These are phyloP conservation scores for Cotoneaster glaucophyllus DNA, from an alignment of 306 rosid species.

Conservation along the genomic window DNA sequence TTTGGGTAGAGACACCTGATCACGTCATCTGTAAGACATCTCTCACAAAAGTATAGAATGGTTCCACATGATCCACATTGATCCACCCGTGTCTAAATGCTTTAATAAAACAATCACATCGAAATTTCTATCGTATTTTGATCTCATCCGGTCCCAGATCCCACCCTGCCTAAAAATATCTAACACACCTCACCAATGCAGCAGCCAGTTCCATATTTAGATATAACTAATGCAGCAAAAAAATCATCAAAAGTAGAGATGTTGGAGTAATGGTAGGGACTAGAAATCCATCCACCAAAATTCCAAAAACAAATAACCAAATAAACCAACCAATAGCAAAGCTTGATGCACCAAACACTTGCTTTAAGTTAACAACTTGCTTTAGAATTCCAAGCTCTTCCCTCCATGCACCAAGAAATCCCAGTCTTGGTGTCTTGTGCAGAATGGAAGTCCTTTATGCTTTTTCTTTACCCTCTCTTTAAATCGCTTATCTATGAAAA, in stretches of 20 bases:
- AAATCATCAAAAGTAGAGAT: slow-evolving; percentile 49
- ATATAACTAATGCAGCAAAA: slow-evolving; percentile 20
- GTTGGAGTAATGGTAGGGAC: slow-evolving; percentile 37
- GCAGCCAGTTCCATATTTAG: neutral
- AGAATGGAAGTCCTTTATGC: slow-evolving; percentile 63
- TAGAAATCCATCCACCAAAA: slow-evolving; percentile 13
- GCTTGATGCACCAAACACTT: slow-evolving; percentile 31
- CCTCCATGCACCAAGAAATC: slow-evolving; percentile 39
- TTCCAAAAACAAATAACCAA: neutral
- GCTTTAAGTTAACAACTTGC: slow-evolving; percentile 26
- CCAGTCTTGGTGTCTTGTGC: slow-evolving; percentile 54
- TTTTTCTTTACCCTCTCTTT: slow-evolving; percentile 42
- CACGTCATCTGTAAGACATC: neutral
- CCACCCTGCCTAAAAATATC: too few relatives aligned
- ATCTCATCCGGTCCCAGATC: neutral
- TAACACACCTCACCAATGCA: neutral
- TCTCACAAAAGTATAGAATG: neutral
- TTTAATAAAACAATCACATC: neutral
- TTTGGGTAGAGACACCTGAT: neutral
- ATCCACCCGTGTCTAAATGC: neutral
- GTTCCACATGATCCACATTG: neutral
- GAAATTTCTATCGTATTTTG: neutral
- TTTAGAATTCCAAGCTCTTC: slow-evolving; percentile 70
- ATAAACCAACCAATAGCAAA: slow-evolving; percentile 23
- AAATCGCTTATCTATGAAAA: slow-evolving; percentile 39